These are phyloP conservation scores for Inonotus hispidus DNA, from an alignment of 1,284 basidiomycete genomes.

Conservation along the genomic window DNA sequence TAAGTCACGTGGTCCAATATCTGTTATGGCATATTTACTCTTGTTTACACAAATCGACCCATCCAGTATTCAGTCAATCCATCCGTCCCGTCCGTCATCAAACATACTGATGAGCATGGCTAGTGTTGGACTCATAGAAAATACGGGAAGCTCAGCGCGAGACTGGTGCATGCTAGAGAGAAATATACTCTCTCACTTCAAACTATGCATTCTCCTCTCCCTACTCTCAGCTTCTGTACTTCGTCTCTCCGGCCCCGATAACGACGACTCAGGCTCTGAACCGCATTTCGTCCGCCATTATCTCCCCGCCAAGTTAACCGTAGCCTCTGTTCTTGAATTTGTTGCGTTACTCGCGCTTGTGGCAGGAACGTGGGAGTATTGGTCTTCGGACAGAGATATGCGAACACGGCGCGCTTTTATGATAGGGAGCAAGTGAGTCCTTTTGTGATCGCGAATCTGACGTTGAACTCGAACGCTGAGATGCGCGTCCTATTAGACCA, in stretches of 20 bases:
- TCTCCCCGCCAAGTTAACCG: constrained; percentile 21
- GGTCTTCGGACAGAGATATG: constrained; percentile 50
- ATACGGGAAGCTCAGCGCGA: constrained; percentile 46
- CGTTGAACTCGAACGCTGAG: constrained; percentile 11
- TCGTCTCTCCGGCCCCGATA: constrained; percentile 43
- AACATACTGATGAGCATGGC: neutral
- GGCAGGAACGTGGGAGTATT: constrained; percentile 61
- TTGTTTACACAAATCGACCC: no score
- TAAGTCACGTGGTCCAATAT: neutral
- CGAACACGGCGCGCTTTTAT: constrained; percentile 54
- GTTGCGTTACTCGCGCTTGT: constrained; percentile 50
- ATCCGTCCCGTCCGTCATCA: neutral
- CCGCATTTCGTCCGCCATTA: constrained; percentile 17
- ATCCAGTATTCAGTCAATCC: no score
- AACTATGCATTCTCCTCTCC: constrained; percentile 56
- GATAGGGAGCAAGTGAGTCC: constrained; percentile 48
- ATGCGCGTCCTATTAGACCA: constrained; percentile 30
- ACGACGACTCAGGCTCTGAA: constrained; percentile 13
- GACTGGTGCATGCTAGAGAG: constrained; percentile 74
- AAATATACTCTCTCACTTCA: constrained; percentile 62
- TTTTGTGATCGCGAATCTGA: neutral
- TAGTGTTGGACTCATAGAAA: constrained; percentile 23
- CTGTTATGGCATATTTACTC: no score
- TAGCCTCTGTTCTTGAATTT: constrained; percentile 28
- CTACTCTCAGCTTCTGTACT: constrained; percentile 59